Base-by-base conservation (phyloP, 2,329 filamentous ascomycete species). In the Aspergillus ochraceus region DNA sequence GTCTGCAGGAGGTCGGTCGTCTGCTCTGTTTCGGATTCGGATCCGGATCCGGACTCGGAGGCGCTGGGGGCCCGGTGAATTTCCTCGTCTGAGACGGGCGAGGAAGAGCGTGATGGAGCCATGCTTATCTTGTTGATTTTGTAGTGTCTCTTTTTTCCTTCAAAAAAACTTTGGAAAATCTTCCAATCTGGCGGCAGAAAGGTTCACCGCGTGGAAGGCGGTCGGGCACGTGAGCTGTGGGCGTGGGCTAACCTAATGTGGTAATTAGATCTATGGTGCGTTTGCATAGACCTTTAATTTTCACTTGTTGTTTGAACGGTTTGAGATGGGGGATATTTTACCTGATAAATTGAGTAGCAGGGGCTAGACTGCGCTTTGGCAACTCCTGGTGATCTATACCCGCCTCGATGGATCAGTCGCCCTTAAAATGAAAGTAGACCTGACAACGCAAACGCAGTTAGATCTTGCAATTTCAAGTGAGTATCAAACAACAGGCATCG, bases 101-200 rank as follows among this genome's bases (percentile, higher is more conserved):
- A 67, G 39, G 66, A 60, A 50, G 67, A 55, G 49, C 58, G 64
- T 17, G 66, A 66, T 46, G 64, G 64, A 39, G 71, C 70, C 74
- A 75, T 76, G 14, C 60, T 52, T 66, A 63, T 39, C 2, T 60
- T 64, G 63, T 62, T 59, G 56, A 59, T 30, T 26, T 17, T 22
- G 11, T 42, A 46, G 39, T 55, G 46, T 45, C 55, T 55, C 32
- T n/a, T 42, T n/a, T 6, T 42, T n/a, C 2, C 6, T n/a, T n/a
- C 17, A 24, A 24, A 24, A 24, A 22, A 22, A 22, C 14, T 60
- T 56, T 54, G 57, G 64, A 70, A 70, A 69, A 68, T 68, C 56
- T 64, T 68, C 54, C 30, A 55, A 70, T 70, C 66, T 67, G 62
- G 60, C 57, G 68, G 71, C 71, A 74, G 70, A 74, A 74, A 71